A percentile compares a stretch with the other conserved stretches of the same genome.
These are phyloP conservation scores for Aspergillus ochraceoroseus DNA, from an alignment of 2,329 filamentous ascomycete species.

Conservation along the genomic window DNA sequence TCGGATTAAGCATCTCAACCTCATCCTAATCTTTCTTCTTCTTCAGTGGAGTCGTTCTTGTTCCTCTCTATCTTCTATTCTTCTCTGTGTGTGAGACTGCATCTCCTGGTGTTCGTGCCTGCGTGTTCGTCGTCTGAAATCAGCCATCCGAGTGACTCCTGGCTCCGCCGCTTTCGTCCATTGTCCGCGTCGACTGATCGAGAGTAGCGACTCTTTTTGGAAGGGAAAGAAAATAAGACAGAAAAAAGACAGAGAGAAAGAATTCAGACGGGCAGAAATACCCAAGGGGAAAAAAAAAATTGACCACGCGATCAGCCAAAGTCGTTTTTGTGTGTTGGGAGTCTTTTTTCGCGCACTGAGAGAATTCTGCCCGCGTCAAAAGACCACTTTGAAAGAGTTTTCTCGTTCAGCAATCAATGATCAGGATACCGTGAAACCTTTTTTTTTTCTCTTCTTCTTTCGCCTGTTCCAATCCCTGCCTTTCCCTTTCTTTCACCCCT, in stretches of 20 bases:
- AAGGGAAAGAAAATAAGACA: conserved; percentile 19
- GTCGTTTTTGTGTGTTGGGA: conserved; percentile 13
- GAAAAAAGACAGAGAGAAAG: conserved; percentile 18
- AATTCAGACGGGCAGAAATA: conserved; percentile 6
- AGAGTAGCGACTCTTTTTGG: conserved; percentile 13
- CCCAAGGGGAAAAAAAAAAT: conserved; percentile 10
- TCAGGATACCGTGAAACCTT: conserved; percentile 33
- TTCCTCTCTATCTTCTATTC: conserved; percentile 22
- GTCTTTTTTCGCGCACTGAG: conserved; percentile 5
- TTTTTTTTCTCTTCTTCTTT: too few relatives aligned
- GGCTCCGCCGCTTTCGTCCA: conserved; percentile 19
- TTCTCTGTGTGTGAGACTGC: too few relatives aligned
- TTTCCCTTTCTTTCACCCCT: conserved; percentile 16
- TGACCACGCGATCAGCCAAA: conserved; percentile 15
- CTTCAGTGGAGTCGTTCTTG: conserved; percentile 32
- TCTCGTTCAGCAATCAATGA: conserved; percentile 32
- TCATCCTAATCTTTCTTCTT: conserved; percentile 26
- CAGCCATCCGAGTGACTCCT: conserved; percentile 11
- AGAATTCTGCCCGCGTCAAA: conserved; percentile 14
- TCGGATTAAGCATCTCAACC: conserved; percentile 35
- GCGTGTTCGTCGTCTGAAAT: conserved; percentile 5
- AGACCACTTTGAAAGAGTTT: conserved; percentile 17
- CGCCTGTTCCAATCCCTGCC: conserved; percentile 14
- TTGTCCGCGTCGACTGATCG: conserved; percentile 10
- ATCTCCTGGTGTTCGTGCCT: too few relatives aligned